Base-by-base conservation (phyloP, 208 protist genomes). In the Zelonia costaricensis region DNA sequence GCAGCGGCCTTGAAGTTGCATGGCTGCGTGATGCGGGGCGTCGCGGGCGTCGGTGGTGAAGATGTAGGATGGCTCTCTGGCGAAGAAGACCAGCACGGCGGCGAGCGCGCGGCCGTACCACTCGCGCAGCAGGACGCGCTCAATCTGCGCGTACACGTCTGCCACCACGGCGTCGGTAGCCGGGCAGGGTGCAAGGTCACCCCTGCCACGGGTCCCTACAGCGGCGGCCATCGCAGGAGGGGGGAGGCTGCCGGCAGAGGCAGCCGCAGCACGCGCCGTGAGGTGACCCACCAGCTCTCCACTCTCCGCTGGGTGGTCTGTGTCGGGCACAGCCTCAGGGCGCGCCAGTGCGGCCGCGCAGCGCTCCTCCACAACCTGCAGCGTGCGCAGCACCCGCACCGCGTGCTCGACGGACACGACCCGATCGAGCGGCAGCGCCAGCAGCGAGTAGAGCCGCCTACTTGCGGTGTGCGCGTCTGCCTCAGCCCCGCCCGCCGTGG, bases 61-160 rank as follows among this genome's bases (percentile, higher is more conserved):
- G 10, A 40, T 47, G 44, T 69, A 40, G 20, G 59, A 44, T 0
- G 67, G 62, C 25, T 74, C 53, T 31, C 20, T 35, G n/a, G 23
- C 15, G 13, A 75, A 33, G 40, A 68, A 80, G 9, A 13, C 9
- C n/a, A 80, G 25, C 55, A 75, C 56, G 12, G 60, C 42, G 18
- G 59, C 55, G 27, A 75, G 27, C 6, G 69, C 69, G 3, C 69
- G 45, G 3, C 54, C 35, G 36, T 61, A 69, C 69, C 69, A 75
- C 61, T 57, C 44, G 13, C 55, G 61, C 27, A 75, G 56, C 44
- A 64, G 9, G 36, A 64, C 59, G 8, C 47, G 27, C 53, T 66
- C 59, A 16, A 75, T 64, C 13, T 27, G 49, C 5, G 31, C 23
- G 18, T 75, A 69, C 22, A 51, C 59, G 40, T 51, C 22, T 7